Percentiles rank a stretch among this genome's conserved stretches.
Conservation (phyloP, 2,329 filamentous ascomycete genomes). For the Fusarium miscanthi region DNA sequence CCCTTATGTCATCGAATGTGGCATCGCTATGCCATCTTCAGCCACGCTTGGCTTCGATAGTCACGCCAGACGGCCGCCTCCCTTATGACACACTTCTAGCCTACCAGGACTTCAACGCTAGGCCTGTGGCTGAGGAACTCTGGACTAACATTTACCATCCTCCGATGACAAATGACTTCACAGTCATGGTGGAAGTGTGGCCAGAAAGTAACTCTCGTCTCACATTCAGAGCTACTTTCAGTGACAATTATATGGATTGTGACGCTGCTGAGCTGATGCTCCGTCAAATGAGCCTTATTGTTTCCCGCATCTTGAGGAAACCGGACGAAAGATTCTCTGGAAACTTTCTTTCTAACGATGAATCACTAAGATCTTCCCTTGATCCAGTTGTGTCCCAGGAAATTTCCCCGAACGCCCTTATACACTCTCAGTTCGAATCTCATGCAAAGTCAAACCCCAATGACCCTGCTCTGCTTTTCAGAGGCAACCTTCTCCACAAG, state of each 20-base stretch:
- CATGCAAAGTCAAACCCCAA: neutral
- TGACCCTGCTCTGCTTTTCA: neutral
- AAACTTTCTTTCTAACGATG: neutral
- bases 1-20: neutral
- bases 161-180: constrained; percentile 5
- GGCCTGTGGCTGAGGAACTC: neutral
- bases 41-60: neutral
- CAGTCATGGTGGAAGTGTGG: constrained; percentile 9
- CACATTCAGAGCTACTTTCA: constrained; percentile 1
- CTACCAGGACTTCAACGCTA: constrained; percentile 7
- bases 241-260: neutral
- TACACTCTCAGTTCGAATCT: constrained; percentile 5
- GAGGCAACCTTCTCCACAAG: neutral
- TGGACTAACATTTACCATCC: neutral
- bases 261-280: constrained; percentile 5
- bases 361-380: neutral
- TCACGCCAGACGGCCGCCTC: neutral
- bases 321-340: neutral
- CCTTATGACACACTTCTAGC: constrained; percentile 6
- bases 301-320: neutral
- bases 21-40: neutral
- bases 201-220: neutral
- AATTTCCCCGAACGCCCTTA: neutral
- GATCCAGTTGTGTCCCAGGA: neutral
- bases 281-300: neutral